These are phyloP conservation scores for Eucalyptus regnans DNA, from an alignment of 345 rosid species.

Conservation along the genomic window DNA sequence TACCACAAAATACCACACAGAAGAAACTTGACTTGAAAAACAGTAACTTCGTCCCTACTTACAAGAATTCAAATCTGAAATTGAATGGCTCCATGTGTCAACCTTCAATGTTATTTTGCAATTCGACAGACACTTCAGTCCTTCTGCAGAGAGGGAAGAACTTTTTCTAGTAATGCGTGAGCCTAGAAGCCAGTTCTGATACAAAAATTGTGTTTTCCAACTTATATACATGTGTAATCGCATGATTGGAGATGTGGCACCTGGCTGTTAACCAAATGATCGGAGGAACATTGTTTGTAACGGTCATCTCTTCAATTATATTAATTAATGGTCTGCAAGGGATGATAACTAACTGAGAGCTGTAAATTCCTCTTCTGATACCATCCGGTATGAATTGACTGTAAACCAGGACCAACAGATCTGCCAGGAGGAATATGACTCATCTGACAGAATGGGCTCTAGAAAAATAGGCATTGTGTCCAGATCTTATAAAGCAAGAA, in stretches of 20 bases:
- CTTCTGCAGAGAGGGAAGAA: background rate
- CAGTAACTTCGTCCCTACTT: background rate
- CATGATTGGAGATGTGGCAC: background rate
- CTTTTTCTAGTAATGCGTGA: background rate
- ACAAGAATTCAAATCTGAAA: background rate
- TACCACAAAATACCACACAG: background rate
- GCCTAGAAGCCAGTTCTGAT: background rate
- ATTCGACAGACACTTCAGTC: background rate
- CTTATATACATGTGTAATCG: background rate
- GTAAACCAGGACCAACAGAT: background rate
- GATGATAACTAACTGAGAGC: background rate
- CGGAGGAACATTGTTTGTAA: background rate
- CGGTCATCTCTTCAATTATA: background rate
- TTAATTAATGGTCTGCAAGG: background rate
- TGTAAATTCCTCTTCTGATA: background rate
- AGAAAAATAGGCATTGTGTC: background rate
- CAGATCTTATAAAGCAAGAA: background rate
- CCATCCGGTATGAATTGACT: background rate
- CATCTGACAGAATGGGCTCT: background rate
- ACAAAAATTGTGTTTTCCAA: background rate
- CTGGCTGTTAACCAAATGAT: background rate
- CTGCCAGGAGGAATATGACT: background rate
- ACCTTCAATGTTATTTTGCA: background rate
- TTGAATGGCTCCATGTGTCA: background rate
- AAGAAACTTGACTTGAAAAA: background rate